Evolutionary conservation across 352 stramenopile genomes (phyloP).

Genomic region (Globisporangium cederbergense): DNA sequence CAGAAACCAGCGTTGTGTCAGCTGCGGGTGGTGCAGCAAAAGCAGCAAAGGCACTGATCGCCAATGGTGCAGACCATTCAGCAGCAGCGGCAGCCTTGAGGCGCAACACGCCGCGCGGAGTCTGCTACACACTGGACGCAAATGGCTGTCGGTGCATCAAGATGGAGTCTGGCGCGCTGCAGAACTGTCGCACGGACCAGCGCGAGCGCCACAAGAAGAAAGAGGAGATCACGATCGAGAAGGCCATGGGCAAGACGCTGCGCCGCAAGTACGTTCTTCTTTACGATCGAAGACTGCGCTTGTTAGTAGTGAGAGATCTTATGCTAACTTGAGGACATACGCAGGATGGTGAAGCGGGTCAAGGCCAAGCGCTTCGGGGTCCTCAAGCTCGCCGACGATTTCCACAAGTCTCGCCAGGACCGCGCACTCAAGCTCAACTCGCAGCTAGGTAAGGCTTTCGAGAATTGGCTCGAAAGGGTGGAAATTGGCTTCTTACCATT

Average conservation of each 20-base stretch:
- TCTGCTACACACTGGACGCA: slow-evolving; percentile 71
- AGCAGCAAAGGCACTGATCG: not conserved
- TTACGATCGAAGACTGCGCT: not conserved
- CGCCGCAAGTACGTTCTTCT: slow-evolving; percentile 49
- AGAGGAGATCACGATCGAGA: slow-evolving; percentile 54
- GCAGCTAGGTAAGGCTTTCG: slow-evolving; percentile 27
- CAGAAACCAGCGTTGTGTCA: slow-evolving; percentile 3
- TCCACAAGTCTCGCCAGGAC: slow-evolving; percentile 33
- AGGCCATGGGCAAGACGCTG: slow-evolving; percentile 48
- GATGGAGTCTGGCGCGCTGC: slow-evolving; percentile 41
- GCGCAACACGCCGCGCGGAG: slow-evolving; percentile 36
- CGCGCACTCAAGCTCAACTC: slow-evolving; percentile 50
- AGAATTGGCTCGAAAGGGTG: not conserved
- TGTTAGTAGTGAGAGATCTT: not conserved
- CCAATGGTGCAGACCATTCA: slow-evolving; percentile 1
- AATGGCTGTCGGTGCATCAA: slow-evolving; percentile 68
- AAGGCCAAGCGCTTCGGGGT: slow-evolving; percentile 46
- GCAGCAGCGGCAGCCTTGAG: not conserved
- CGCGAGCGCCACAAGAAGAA: slow-evolving; percentile 13
- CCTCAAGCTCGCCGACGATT: slow-evolving; percentile 41
- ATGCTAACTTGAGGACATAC: not conserved
- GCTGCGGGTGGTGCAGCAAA: not conserved
- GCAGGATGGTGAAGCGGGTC: slow-evolving; percentile 56
- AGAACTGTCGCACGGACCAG: slow-evolving; percentile 8
- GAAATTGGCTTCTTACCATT: slow-evolving; percentile 1